Conservation (phyloP, 805 yeast species). For the Wickerhamomyces ciferrii region DNA sequence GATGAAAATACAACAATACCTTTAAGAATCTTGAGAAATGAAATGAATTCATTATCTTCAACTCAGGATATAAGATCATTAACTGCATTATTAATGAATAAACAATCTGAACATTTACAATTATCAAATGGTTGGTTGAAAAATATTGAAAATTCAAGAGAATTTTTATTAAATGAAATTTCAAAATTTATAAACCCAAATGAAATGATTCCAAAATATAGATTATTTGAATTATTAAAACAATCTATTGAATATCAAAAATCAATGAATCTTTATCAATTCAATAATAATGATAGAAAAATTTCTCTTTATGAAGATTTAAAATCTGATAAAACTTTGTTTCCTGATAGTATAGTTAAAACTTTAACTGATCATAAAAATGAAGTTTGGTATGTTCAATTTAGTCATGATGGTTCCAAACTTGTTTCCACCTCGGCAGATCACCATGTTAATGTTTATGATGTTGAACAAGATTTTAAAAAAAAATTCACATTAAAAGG, state of each 20-base stretch:
- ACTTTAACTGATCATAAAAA: constrained; percentile 49
- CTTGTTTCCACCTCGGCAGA: constrained; percentile 79
- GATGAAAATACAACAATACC: constrained; percentile 28
- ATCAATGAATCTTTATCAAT: constrained; percentile 27
- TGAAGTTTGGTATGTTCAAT: constrained; percentile 82
- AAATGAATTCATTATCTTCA: constrained; percentile 25
- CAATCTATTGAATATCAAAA: constrained; percentile 48
- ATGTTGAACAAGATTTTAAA: constrained; percentile 43
- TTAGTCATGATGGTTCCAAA: constrained; percentile 70
- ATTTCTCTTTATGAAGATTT: constrained; percentile 32
- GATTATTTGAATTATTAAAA: constrained; percentile 43
- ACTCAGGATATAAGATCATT: constrained; percentile 21
- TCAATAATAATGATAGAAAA: constrained; percentile 20
- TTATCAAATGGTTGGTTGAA: constrained; percentile 26
- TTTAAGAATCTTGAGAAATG: constrained; percentile 30
- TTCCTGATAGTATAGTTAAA: constrained; percentile 44
- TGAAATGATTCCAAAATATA: constrained; percentile 45
- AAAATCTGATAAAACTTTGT: constrained; percentile 24
- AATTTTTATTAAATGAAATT: constrained; percentile 33
- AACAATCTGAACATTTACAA: constrained; percentile 17
- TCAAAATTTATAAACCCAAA: constrained; percentile 44
- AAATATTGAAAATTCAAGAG: constrained; percentile 30
- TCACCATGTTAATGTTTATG: constrained; percentile 57
- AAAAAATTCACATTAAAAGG: constrained; percentile 34
- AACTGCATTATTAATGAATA: constrained; percentile 24